Percentiles rank a stretch among this genome's conserved stretches.
phyloP scores from a whole-genome alignment of 371 early-diverging fungal species.

The Choanephora cucurbitarum region DNA sequence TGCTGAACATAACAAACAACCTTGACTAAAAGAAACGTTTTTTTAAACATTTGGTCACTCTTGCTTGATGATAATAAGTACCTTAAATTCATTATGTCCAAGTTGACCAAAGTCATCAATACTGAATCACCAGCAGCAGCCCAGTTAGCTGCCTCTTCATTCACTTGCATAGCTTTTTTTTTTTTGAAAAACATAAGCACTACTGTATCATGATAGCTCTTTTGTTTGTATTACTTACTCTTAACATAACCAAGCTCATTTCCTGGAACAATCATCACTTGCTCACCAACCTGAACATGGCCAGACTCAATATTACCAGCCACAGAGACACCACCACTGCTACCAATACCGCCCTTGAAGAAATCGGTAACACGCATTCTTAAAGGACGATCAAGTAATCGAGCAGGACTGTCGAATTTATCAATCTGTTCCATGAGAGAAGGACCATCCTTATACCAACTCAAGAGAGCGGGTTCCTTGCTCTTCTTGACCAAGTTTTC shows the following conservation, averaged over 20 bases:
- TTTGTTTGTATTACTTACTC: slow-evolving; percentile 40
- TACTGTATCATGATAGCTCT: too few species aligned
- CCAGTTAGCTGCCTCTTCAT: slow-evolving; percentile 75
- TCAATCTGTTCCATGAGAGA: slow-evolving; percentile 67
- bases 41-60: too few species aligned
- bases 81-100: slow-evolving; percentile 83
- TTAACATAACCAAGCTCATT: slow-evolving; percentile 78
- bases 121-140: slow-evolving; percentile 95
- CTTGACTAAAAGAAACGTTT: slow-evolving; percentile 49
- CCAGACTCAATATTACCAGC: slow-evolving; percentile 89
- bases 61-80: slow-evolving; percentile 37
- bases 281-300: slow-evolving; percentile 83
- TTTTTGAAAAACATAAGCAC: too few species aligned
- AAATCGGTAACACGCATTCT: slow-evolving; percentile 84
- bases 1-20: slow-evolving; percentile 78
- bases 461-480: slow-evolving; percentile 23
- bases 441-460: slow-evolving; percentile 72
- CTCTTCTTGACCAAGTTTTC: slow-evolving; percentile 71
- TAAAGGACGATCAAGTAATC: slow-evolving; percentile 79
- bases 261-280: slow-evolving; percentile 80
- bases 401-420: slow-evolving; percentile 69
- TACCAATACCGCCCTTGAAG: slow-evolving; percentile 79
- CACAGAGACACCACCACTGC: slow-evolving; percentile 72
- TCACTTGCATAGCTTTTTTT: slow-evolving; percentile 66
- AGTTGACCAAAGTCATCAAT: slow-evolving; percentile 69